A percentile compares a stretch with the other conserved stretches of the same genome.
Evolutionary conservation across 768 basidiomycete genomes (phyloP).

Genomic region (Kwoniella botswanensis): DNA sequence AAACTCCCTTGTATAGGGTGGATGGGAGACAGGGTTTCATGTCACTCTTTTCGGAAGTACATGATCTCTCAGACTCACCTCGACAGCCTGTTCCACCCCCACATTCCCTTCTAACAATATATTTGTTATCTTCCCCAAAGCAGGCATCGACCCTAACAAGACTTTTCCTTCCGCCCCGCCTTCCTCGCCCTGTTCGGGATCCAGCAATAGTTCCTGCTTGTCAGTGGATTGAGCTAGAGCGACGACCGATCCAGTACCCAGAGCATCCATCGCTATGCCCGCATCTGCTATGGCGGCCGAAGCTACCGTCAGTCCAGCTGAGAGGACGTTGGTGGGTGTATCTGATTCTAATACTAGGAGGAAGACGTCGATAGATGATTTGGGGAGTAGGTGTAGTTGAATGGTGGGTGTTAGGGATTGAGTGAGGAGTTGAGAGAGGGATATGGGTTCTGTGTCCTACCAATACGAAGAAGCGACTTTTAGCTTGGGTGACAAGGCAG

Average conservation of each 20-base stretch:
- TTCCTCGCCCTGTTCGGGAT: slow-evolving; percentile 68
- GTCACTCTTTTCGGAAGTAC: neutral
- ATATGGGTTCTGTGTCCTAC: slow-evolving; percentile 88
- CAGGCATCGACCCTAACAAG: slow-evolving; percentile 85
- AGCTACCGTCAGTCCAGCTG: slow-evolving; percentile 82
- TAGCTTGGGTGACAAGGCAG: neutral
- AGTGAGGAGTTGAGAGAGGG: slow-evolving; percentile 78
- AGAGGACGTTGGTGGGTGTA: slow-evolving; percentile 84
- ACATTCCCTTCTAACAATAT: slow-evolving; percentile 83
- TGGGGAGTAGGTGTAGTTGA: slow-evolving; percentile 87
- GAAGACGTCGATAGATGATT: slow-evolving; percentile 90
- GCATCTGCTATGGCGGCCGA: slow-evolving; percentile 91
- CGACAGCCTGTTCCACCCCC: slow-evolving; percentile 63
- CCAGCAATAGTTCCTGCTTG: slow-evolving; percentile 65
- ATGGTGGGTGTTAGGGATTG: slow-evolving; percentile 79
- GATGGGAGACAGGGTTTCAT: neutral
- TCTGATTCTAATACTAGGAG: slow-evolving; percentile 89
- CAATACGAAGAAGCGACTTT: neutral
- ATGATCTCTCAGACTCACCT: slow-evolving; percentile 61
- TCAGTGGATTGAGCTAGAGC: slow-evolving; percentile 58
- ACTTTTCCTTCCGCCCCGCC: slow-evolving; percentile 68
- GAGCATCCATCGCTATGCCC: slow-evolving; percentile 79
- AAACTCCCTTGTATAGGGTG: neutral
- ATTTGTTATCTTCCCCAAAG: slow-evolving; percentile 78
- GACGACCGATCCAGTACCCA: slow-evolving; percentile 81